phyloP scores from a whole-genome alignment of 2,329 filamentous ascomycete genomes.

The Lecanosticta acicola region DNA sequence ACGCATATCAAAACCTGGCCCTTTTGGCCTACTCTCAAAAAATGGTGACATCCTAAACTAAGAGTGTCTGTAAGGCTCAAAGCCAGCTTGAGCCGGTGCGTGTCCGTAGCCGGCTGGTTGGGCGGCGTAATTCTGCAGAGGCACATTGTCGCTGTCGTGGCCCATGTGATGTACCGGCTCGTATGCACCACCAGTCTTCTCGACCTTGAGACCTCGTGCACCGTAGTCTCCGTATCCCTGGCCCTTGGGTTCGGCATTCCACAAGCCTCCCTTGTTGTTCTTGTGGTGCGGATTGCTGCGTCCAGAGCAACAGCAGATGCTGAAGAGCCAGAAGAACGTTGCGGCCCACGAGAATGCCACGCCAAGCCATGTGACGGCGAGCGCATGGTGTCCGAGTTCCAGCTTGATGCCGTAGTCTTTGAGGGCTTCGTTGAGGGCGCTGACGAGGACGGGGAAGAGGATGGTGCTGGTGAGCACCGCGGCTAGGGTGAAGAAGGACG shows the following conservation, averaged over 20 bases:
- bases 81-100: conserved; percentile 27
- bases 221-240: conserved; percentile 22
- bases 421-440: conserved; percentile 60
- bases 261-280: conserved; percentile 36
- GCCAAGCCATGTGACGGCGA: conserved; percentile 71
- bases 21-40: too few relatives aligned
- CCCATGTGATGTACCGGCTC: conserved; percentile 49
- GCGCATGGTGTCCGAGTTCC: conserved; percentile 62
- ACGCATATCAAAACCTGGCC: too few relatives aligned
- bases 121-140: conserved; percentile 19
- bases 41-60: conserved; percentile 6
- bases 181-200: conserved; percentile 59
- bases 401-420: conserved; percentile 66
- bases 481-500: conserved; percentile 54
- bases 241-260: conserved; percentile 28
- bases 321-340: conserved; percentile 85
- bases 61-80: conserved; percentile 39
- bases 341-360: conserved; percentile 70
- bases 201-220: conserved; percentile 42
- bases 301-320: conserved; percentile 85
- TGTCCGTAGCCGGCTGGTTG: conserved; percentile 12
- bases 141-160: conserved; percentile 25
- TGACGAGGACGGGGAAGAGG: conserved; percentile 64
- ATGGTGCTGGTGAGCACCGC: conserved; percentile 70
- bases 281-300: conserved; percentile 46